These are phyloP conservation scores for Alternaria burnsii DNA, from an alignment of 2,329 filamentous ascomycete genomes.

Conservation along the genomic window DNA sequence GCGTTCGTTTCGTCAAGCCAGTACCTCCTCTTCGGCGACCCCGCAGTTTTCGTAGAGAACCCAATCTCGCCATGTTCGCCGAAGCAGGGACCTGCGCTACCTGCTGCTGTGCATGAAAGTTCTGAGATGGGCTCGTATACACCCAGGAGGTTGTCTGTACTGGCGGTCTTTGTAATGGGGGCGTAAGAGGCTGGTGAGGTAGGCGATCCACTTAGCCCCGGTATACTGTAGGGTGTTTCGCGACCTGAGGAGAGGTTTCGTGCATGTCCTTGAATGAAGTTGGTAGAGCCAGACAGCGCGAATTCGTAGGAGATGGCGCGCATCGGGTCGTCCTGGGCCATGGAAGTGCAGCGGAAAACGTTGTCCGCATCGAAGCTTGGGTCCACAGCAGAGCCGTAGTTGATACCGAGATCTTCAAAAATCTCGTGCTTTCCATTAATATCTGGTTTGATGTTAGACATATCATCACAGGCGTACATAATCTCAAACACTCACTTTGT, in stretches of 20 bases:
- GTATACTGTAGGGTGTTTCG: slow-evolving; percentile 26
- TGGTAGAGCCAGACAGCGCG: slow-evolving; percentile 34
- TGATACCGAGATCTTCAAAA: slow-evolving; percentile 47
- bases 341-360: slow-evolving; percentile 24
- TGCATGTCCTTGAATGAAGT: slow-evolving; percentile 22
- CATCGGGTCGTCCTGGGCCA: slow-evolving; percentile 20
- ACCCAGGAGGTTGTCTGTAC: slow-evolving; percentile 13
- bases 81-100: slow-evolving; percentile 25
- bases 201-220: slow-evolving; percentile 28
- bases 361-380: slow-evolving; percentile 42
- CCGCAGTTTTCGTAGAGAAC: slow-evolving; percentile 15
- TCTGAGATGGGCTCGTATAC: slow-evolving; percentile 33
- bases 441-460: slow-evolving; percentile 7
- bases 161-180: slow-evolving; percentile 17
- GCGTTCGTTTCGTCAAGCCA: slow-evolving; percentile 16
- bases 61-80: slow-evolving; percentile 37
- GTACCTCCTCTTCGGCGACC: slow-evolving; percentile 17
- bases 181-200: slow-evolving; percentile 25
- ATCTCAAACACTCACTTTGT: slow-evolving; percentile 10
- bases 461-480: not conserved
- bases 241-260: slow-evolving; percentile 22
- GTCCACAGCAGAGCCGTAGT: slow-evolving; percentile 33
- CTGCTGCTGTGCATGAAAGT: slow-evolving; percentile 22
- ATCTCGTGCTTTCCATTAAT: slow-evolving; percentile 35
- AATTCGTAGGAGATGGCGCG: slow-evolving; percentile 36